Base-by-base conservation (phyloP, 2,329 filamentous ascomycete genomes). In the Fusarium humuli region DNA sequence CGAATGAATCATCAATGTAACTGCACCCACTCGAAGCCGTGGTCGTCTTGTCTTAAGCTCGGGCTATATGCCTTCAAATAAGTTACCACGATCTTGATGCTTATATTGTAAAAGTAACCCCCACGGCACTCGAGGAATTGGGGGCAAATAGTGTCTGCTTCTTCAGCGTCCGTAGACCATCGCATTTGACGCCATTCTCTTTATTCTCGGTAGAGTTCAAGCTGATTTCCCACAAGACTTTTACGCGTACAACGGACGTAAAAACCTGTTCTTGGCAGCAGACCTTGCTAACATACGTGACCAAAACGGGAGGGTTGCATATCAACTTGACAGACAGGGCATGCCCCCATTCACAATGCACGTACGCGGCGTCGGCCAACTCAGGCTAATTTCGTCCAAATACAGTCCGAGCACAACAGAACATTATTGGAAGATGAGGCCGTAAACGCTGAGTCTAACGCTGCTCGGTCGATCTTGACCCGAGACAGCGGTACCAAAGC, bases 321-420 rank as follows among this genome's bases (percentile, higher is more conserved):
- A 40, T 32, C 6, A 27, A 29, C 29, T 54, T 65, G 63, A 40
- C 63, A 55, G 48, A 25, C 48, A 49, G 54, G 63, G 48, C 42
- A 44, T 34, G 54, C 55, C 42, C 47, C 61, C 61, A 61, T 60
- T 22, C n/a, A 23, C 25, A 22, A 66, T 66, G 63, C 63, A 55
- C 13, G 47, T 23, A 25, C 58, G 65, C 34, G 64, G 64, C 64
- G 18, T 45, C 49, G 22, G 6, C 29, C 22, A 42, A 58, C 53
- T 70, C 60, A 70, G 67, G 57, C 67, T 70, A 67, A 63, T 70
- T 25, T 18, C 3, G 9, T 32, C 37, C 37, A 44, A 44, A 29
- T 25, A 14, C 23, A 47, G 23, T 22, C 37, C 45, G n/a, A 41
- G 10, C 44, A 46, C 40, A 30, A 12, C 45, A 22, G 22, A 49